A percentile compares a stretch with the other conserved stretches of the same genome.
Evolutionary conservation across 164 flowering plant genomes (phyloP).

Genomic region (Vitis cinerea): DNA sequence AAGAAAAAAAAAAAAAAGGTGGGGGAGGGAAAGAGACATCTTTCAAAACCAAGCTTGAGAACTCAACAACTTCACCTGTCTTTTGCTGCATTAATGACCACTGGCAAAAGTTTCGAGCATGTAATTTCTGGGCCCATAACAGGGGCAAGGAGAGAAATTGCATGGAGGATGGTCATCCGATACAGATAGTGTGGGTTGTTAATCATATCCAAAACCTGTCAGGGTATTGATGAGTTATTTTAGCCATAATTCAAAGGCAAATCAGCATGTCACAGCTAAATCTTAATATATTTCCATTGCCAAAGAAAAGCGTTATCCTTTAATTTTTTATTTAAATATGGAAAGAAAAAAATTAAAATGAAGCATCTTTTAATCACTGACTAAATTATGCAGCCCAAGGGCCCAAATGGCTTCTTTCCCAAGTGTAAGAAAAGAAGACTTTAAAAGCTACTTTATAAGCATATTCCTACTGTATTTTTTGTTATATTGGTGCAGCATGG

Average conservation of each 20-base stretch:
- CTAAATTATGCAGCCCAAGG: not conserved
- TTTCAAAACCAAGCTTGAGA: not conserved
- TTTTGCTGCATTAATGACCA: conserved; percentile 68
- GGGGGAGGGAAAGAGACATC: not conserved
- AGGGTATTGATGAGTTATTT: not conserved
- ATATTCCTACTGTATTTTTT: too few species aligned
- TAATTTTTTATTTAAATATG: too few species aligned
- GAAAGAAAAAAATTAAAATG: not conserved
- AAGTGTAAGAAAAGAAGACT: not conserved
- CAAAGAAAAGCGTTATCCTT: too few species aligned
- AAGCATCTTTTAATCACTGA: not conserved
- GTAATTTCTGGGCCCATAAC: conserved; percentile 94
- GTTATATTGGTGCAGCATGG: too few species aligned
- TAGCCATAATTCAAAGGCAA: not conserved
- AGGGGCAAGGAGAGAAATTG: conserved; percentile 87
- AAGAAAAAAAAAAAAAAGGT: not conserved
- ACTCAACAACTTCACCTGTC: conserved; percentile 55
- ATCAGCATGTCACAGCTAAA: not conserved
- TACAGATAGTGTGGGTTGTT: conserved; percentile 82
- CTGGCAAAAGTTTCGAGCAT: conserved; percentile 77
- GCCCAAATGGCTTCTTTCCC: not conserved
- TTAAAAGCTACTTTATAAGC: too few species aligned
- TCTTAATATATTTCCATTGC: too few species aligned
- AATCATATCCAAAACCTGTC: conserved; percentile 80
- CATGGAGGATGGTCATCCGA: conserved; percentile 83